These are phyloP conservation scores for Pistacia atlantica DNA, from an alignment of 345 rosid species.

Conservation along the genomic window DNA sequence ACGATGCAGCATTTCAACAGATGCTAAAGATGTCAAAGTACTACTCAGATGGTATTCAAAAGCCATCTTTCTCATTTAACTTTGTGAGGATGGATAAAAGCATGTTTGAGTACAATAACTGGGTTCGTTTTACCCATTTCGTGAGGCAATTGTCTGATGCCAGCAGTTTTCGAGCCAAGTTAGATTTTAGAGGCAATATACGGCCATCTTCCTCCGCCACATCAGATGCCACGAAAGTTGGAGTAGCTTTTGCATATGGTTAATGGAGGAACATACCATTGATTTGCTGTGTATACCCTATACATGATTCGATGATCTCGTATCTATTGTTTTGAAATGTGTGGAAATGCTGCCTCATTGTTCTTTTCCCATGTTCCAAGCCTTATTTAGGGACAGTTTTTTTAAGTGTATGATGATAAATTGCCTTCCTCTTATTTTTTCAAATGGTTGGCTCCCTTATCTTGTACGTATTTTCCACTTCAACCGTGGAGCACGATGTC, in stretches of 20 bases:
- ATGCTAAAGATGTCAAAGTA: constrained; percentile 45
- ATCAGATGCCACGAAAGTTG: constrained; percentile 26
- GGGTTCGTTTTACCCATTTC: constrained; percentile 43
- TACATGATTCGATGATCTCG: constrained; percentile 17
- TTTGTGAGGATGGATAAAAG: constrained; percentile 48
- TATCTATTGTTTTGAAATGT: constrained; percentile 25
- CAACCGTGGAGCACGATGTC: not conserved
- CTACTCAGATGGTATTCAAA: constrained; percentile 34
- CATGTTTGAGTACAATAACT: constrained; percentile 42
- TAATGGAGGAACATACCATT: constrained; percentile 16
- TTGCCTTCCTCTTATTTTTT: constrained; percentile 30
- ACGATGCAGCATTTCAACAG: constrained; percentile 42
- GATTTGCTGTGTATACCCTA: constrained; percentile 15
- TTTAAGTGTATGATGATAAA: not conserved
- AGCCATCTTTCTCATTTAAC: constrained; percentile 40
- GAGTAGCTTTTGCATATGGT: constrained; percentile 34
- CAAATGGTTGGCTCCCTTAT: constrained; percentile 34
- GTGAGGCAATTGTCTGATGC: constrained; percentile 43
- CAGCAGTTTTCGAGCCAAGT: constrained; percentile 43
- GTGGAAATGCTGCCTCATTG: constrained; percentile 18
- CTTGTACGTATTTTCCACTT: constrained; percentile 2
- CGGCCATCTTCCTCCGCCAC: constrained; percentile 11
- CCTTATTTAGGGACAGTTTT: not conserved
- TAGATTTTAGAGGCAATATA: constrained; percentile 31
- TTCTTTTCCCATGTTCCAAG: not conserved